phyloP scores from a whole-genome alignment of 441 rosid species.

The Euphorbia celastroides region DNA sequence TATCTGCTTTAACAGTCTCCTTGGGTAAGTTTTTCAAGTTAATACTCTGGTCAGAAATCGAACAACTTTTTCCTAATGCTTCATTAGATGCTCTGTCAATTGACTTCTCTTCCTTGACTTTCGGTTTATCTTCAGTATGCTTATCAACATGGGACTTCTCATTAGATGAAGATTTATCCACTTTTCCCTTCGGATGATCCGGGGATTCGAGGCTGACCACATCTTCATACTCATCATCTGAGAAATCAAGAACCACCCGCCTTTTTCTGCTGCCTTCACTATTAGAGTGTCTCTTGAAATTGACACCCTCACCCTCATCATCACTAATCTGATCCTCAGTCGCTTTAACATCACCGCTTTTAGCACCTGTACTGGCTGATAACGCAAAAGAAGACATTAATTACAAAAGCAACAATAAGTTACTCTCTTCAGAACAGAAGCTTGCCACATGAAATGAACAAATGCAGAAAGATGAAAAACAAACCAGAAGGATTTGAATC shows the following conservation, averaged over 20 bases:
- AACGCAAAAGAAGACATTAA: constrained; percentile 17
- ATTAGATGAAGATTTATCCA: constrained; percentile 19
- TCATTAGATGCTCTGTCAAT: constrained; percentile 17
- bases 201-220: constrained; percentile 67
- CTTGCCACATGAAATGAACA: neutral
- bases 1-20: constrained; percentile 35
- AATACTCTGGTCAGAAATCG: constrained; percentile 22
- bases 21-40: constrained; percentile 20
- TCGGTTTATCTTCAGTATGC: constrained; percentile 26
- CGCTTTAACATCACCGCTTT: constrained; percentile 35
- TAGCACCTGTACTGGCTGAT: constrained; percentile 51
- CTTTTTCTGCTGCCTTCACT: constrained; percentile 55
- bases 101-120: constrained; percentile 36
- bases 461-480: constrained; percentile 21
- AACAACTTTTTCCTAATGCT: constrained; percentile 25
- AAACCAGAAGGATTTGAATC: constrained; percentile 37
- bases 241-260: constrained; percentile 64
- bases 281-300: constrained; percentile 39
- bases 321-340: constrained; percentile 38
- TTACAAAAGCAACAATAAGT: neutral
- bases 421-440: neutral
- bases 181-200: constrained; percentile 37
- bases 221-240: constrained; percentile 78
- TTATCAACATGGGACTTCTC: constrained; percentile 25
- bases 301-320: constrained; percentile 45